Conservation (phyloP, 2,329 filamentous ascomycete genomes). For the Arthrobotrys conoides region DNA sequence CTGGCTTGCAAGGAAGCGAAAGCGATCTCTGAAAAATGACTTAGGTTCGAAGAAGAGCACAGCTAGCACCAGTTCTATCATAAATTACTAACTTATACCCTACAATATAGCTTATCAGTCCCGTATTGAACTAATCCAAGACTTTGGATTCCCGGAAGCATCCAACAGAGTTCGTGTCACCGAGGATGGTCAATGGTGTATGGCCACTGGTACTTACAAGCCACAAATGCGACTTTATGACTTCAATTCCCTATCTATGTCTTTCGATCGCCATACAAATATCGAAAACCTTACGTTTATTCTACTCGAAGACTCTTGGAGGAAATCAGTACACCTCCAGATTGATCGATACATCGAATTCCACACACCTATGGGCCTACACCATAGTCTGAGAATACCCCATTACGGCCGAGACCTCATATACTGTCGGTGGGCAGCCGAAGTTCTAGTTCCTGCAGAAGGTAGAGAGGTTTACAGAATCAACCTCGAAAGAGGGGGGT, state of each 20-base stretch:
- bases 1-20: slow-evolving; percentile 91
- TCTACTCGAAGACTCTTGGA: slow-evolving; percentile 89
- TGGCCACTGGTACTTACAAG: slow-evolving; percentile 85
- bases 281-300: slow-evolving; percentile 92
- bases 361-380: slow-evolving; percentile 87
- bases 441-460: slow-evolving; percentile 88
- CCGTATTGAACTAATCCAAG: slow-evolving; percentile 92
- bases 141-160: slow-evolving; percentile 98
- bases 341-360: slow-evolving; percentile 92
- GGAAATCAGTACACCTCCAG: slow-evolving; percentile 94
- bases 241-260: slow-evolving; percentile 91
- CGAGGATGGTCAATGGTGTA: slow-evolving; percentile 96
- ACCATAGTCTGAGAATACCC: slow-evolving; percentile 90
- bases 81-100: slow-evolving; percentile 14
- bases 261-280: slow-evolving; percentile 90
- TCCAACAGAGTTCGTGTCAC: slow-evolving; percentile 90
- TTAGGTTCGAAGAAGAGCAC: slow-evolving; percentile 63
- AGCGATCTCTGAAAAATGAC: slow-evolving; percentile 91
- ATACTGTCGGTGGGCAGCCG: slow-evolving; percentile 85
- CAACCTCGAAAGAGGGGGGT: slow-evolving; percentile 91
- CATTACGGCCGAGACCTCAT: slow-evolving; percentile 91
- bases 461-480: slow-evolving; percentile 94
- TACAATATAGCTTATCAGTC: slow-evolving; percentile 82
- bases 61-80: neutral
- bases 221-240: slow-evolving; percentile 97